A percentile compares a stretch with the other conserved stretches of the same genome.
These are phyloP conservation scores for Salicornia ramosissima DNA, from an alignment of 148 eudicot genomes.

Conservation along the genomic window DNA sequence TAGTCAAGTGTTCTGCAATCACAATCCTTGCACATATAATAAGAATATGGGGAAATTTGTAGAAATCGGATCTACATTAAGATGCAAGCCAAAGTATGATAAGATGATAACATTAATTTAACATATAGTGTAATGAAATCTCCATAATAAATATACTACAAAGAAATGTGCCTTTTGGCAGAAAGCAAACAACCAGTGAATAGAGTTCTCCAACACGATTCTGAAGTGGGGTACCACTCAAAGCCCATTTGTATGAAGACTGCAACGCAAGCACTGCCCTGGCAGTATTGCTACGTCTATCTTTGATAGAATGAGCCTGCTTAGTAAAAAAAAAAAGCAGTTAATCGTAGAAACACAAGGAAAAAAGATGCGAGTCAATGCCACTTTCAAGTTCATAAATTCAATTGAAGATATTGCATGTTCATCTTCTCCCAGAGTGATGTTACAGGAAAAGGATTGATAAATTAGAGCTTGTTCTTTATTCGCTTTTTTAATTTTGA, in stretches of 20 bases:
- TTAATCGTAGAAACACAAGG: neutral
- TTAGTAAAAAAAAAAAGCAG: slow-evolving; percentile 4
- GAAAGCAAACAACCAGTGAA: slow-evolving; percentile 53
- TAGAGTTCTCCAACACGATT: slow-evolving; percentile 97
- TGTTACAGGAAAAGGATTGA: too few species aligned
- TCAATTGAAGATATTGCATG: too few species aligned
- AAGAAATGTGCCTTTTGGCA: neutral
- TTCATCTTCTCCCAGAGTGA: too few species aligned
- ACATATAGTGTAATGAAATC: neutral
- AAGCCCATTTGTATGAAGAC: slow-evolving; percentile 92
- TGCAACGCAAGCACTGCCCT: slow-evolving; percentile 76
- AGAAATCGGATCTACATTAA: slow-evolving; percentile 73
- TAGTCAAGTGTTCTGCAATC: slow-evolving; percentile 81
- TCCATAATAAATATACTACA: neutral
- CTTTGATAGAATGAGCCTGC: slow-evolving; percentile 88
- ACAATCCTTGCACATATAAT: slow-evolving; percentile 93
- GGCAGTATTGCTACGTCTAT: slow-evolving; percentile 79
- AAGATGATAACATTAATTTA: neutral
- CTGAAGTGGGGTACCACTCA: slow-evolving; percentile 98
- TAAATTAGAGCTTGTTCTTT: too few species aligned
- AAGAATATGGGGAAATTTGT: slow-evolving; percentile 72
- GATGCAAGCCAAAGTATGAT: neutral
- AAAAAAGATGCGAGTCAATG: too few species aligned
- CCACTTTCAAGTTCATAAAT: too few species aligned
- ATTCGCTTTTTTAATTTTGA: too few species aligned